A percentile compares a stretch with the other conserved stretches of the same genome.
These are phyloP conservation scores for Endotrypanum monterogeii DNA, from an alignment of 208 protist genomes.

Conservation along the genomic window DNA sequence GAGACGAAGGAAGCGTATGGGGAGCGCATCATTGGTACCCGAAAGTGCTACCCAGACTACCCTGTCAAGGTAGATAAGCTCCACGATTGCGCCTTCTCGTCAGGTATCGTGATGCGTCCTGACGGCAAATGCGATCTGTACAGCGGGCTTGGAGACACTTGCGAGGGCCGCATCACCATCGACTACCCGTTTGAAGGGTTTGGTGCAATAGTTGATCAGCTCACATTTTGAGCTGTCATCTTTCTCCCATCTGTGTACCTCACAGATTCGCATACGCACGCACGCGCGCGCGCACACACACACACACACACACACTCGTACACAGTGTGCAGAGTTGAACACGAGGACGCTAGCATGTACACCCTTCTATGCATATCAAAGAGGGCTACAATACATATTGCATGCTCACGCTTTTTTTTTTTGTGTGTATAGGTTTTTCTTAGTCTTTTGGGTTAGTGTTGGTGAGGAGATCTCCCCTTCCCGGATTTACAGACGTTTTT, in stretches of 20 bases:
- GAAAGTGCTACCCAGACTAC: slow-evolving; percentile 58
- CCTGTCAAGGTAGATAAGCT: slow-evolving; percentile 51
- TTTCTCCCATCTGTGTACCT: not conserved
- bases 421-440: no score
- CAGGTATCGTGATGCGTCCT: slow-evolving; percentile 63
- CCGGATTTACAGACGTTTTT: not conserved
- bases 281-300: not conserved
- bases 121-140: slow-evolving; percentile 77
- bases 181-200: slow-evolving; percentile 75
- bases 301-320: not conserved
- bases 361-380: not conserved
- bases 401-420: not conserved
- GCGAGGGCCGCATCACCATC: slow-evolving; percentile 67
- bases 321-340: not conserved
- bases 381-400: no score
- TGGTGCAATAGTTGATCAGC: slow-evolving; percentile 45
- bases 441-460: not conserved
- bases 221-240: slow-evolving; percentile 27
- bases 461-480: not conserved
- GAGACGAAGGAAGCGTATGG: slow-evolving; percentile 37
- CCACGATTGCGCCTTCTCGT: slow-evolving; percentile 59
- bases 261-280: not conserved
- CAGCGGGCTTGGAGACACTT: slow-evolving; percentile 65
- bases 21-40: slow-evolving; percentile 60
- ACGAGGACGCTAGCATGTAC: not conserved